phyloP scores from a whole-genome alignment of 148 eudicot genomes.

The Diospyros kaki region DNA sequence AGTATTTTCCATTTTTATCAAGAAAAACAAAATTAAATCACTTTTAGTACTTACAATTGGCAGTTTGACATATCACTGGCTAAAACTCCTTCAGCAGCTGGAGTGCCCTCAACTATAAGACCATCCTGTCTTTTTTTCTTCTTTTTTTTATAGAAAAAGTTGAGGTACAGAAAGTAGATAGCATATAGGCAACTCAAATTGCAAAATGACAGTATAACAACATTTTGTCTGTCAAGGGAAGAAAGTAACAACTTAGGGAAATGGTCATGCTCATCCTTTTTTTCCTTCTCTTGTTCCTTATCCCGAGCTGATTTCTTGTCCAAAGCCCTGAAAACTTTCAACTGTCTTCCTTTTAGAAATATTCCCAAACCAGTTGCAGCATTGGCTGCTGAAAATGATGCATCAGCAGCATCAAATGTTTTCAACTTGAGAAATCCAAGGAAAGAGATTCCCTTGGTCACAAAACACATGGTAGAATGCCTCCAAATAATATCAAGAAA shows the following conservation, averaged over 20 bases:
- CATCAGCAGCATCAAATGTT: slow-evolving; percentile 55
- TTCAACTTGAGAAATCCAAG: slow-evolving; percentile 61
- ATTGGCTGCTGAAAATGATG: slow-evolving; percentile 71
- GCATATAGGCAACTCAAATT: neutral
- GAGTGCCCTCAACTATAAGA: slow-evolving; percentile 79
- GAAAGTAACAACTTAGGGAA: neutral
- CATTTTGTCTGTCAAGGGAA: neutral
- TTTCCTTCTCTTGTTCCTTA: slow-evolving; percentile 62
- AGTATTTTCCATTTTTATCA: neutral
- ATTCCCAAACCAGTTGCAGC: slow-evolving; percentile 71
- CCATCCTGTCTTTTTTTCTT: slow-evolving; percentile 56
- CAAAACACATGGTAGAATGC: no score
- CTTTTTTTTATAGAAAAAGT: neutral
- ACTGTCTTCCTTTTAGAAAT: slow-evolving; percentile 70
- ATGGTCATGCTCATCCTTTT: slow-evolving; percentile 69
- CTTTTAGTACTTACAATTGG: slow-evolving; percentile 53
- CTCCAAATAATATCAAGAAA: no score
- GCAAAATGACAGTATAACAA: neutral
- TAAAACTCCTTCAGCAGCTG: slow-evolving; percentile 96
- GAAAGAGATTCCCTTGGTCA: no score
- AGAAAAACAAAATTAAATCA: neutral
- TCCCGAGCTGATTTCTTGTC: slow-evolving; percentile 85
- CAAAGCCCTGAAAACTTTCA: slow-evolving; percentile 80
- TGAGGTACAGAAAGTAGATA: neutral
- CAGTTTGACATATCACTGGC: slow-evolving; percentile 75